These are phyloP conservation scores for Sporormia fimetaria DNA, from an alignment of 495 filamentous ascomycete genomes.

Conservation along the genomic window DNA sequence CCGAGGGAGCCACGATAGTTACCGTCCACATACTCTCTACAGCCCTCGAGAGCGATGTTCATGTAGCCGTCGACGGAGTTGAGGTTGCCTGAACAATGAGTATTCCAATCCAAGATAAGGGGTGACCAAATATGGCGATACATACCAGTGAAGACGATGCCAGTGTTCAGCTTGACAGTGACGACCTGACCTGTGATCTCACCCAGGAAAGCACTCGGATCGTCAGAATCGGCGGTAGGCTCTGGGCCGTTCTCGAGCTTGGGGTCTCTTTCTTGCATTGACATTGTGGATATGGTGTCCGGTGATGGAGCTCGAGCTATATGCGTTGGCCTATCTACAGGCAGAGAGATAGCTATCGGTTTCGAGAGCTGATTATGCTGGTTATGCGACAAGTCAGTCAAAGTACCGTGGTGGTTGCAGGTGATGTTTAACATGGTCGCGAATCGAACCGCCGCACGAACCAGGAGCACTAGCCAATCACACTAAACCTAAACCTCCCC, in stretches of 20 bases:
- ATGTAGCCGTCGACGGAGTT: conserved; percentile 97
- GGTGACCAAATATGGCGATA: not conserved
- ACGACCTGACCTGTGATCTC: conserved; percentile 89
- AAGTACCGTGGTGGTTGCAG: not conserved
- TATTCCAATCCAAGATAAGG: not conserved
- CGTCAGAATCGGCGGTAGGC: conserved; percentile 50
- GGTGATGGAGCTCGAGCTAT: too few species aligned
- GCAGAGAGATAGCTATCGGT: too few species aligned
- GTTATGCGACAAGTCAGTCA: too few species aligned
- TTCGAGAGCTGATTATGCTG: not conserved
- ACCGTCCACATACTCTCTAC: conserved; percentile 80
- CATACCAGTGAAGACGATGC: conserved; percentile 86
- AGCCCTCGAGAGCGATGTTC: conserved; percentile 96
- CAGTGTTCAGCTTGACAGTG: conserved; percentile 90
- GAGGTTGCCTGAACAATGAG: conserved; percentile 55
- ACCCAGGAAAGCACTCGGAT: conserved; percentile 80
- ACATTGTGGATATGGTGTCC: too few species aligned
- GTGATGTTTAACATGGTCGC: not conserved
- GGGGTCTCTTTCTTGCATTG: conserved; percentile 47
- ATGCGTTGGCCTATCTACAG: too few species aligned
- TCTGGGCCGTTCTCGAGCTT: conserved; percentile 50
- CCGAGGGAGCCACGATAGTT: conserved; percentile 71
- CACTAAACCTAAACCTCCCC: not conserved
- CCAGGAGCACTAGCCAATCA: not conserved
- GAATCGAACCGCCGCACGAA: not conserved